These are phyloP conservation scores for Cymbidium sinense DNA, from an alignment of 106 monocot species.

Conservation along the genomic window DNA sequence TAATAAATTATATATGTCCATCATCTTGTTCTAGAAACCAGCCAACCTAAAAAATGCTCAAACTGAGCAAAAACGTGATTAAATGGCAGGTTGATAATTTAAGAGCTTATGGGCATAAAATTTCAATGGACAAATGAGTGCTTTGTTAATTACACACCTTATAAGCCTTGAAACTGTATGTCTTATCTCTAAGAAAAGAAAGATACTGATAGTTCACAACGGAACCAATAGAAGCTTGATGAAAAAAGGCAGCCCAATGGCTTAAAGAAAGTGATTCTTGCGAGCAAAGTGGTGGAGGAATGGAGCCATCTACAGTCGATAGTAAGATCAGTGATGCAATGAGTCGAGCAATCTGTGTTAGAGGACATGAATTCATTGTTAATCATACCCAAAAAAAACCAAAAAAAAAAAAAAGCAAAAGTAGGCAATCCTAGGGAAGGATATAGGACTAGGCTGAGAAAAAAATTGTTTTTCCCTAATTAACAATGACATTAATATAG, in stretches of 20 bases:
- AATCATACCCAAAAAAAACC: no score
- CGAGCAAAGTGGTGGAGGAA: constrained; percentile 27
- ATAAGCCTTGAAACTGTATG: constrained; percentile 10
- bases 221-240: constrained; percentile 83
- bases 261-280: constrained; percentile 38
- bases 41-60: not conserved
- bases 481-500: not conserved
- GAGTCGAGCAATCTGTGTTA: constrained; percentile 61
- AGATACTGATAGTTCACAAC: constrained; percentile 35
- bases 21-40: not conserved
- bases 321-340: constrained; percentile 61
- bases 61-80: not conserved
- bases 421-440: not conserved
- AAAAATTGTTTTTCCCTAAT: not conserved
- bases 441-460: not conserved
- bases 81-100: not conserved
- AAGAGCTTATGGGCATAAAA: not conserved
- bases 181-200: constrained; percentile 23
- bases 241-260: constrained; percentile 91
- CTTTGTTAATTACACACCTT: constrained; percentile 14
- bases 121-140: not conserved
- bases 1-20: not conserved
- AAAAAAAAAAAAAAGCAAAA: constrained; percentile 2
- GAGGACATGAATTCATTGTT: not conserved
- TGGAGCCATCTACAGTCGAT: constrained; percentile 37